Base-by-base conservation (phyloP, 2,329 filamentous ascomycete genomes). In the Boeremia exigua region DNA sequence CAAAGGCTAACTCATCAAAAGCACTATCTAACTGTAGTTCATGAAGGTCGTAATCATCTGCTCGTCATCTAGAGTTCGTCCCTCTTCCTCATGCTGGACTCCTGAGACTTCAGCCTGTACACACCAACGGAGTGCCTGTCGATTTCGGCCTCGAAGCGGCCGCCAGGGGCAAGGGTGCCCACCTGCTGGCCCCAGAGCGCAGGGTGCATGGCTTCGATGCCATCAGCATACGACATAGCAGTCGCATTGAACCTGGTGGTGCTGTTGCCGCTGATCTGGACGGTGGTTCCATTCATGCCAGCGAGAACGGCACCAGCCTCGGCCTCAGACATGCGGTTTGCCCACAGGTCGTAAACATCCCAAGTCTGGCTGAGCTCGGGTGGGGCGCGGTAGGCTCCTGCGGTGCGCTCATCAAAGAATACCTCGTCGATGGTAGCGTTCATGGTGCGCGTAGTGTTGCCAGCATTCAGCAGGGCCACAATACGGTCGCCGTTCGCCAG, bases 281-380 rank as follows among this genome's bases (percentile, higher is more conserved):
- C 68, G 10, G 70, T 69, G 2, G 70, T 77, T 0, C 77, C 77
- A 46, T 77, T 73, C 14, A 84, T 74, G 28, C 84, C 75, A 0
- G 73, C 69, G 11, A 84, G 73, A 28, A 84, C 75, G 0, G 73
- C 68, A 23, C 66, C 63, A 0, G 82, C 81, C 34, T 78, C 77
- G 2, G 69, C 74, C 40, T 79, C 72, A 17, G 68, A 73, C 81
- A 86, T 84, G n/a, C 83, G 74, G 56, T 81, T 79, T 4, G 77
- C 81, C 83, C 83, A 85, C 1, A 86, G 72, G 64, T 86, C 82
- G 36, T 69, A 80, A 6, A 85, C 71, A 57, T 84, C 81, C 81
- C 82, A 86, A 0, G 69, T 72, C 58, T 77, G 68, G 23, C 72
- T 65, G 0, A 79, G 67, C 66, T 82, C 73, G 1, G 68, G 54